Conservation (phyloP, 257 asterid genomes). For the Penstemon newberryi region DNA sequence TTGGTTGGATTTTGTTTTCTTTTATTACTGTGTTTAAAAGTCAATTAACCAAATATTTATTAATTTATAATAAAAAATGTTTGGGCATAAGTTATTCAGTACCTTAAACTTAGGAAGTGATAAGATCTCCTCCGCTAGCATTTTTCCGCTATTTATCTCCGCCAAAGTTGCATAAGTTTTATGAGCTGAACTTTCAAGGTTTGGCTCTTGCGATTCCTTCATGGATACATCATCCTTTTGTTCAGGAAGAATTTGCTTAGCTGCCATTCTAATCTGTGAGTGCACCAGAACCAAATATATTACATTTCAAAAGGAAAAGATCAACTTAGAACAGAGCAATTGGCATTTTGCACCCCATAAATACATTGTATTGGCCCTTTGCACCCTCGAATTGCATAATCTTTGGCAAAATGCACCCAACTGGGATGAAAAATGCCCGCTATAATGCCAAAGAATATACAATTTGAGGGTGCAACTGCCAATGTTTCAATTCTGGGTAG, state of each 20-base stretch:
- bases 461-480: too few species aligned
- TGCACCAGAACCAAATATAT: conserved; percentile 22
- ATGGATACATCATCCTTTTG: conserved; percentile 35
- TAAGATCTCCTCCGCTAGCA: conserved; percentile 90
- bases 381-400: too few species aligned
- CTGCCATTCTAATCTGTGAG: conserved; percentile 75
- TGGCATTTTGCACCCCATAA: too few species aligned
- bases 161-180: conserved; percentile 64
- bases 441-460: too few species aligned
- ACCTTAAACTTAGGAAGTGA: conserved; percentile 96
- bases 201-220: conserved; percentile 37
- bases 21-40: background rate
- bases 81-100: conserved; percentile 17
- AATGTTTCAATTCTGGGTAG: too few species aligned
- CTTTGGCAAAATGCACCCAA: too few species aligned
- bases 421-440: too few species aligned
- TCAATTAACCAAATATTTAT: conserved; percentile 1
- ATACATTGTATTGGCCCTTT: too few species aligned
- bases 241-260: conserved; percentile 64
- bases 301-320: conserved; percentile 16
- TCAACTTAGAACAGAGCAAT: too few species aligned
- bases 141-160: conserved; percentile 65
- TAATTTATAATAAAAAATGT: background rate
- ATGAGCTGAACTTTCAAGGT: conserved; percentile 37
- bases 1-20: background rate